phyloP scores from a whole-genome alignment of 2,329 filamentous ascomycete genomes.

The Myriangium duriaei region DNA sequence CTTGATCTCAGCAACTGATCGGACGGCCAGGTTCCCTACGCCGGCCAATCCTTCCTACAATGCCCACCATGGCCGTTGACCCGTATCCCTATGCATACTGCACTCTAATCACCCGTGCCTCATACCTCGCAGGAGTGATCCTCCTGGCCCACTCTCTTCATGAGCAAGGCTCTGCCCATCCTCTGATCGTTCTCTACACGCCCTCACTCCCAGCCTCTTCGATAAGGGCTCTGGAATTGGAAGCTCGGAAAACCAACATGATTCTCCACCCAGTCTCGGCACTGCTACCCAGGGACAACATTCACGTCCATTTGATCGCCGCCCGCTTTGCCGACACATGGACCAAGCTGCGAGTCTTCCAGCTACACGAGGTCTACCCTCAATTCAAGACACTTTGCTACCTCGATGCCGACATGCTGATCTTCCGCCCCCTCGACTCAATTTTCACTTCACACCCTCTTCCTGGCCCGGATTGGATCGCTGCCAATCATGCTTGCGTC shows the following conservation, averaged over 20 bases:
- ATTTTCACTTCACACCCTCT: slow-evolving; percentile 31
- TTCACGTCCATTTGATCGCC: slow-evolving; percentile 32
- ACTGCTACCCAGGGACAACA: slow-evolving; percentile 27
- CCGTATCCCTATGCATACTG: slow-evolving; percentile 30
- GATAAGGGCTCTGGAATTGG: slow-evolving; percentile 30
- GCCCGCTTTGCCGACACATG: slow-evolving; percentile 42
- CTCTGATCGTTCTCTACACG: slow-evolving; percentile 40
- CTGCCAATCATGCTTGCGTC: slow-evolving; percentile 39
- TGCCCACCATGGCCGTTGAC: neutral
- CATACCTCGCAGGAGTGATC: slow-evolving; percentile 40
- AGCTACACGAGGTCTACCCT: slow-evolving; percentile 23
- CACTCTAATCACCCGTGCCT: slow-evolving; percentile 39
- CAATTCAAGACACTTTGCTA: slow-evolving; percentile 33
- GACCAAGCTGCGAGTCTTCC: slow-evolving; percentile 44
- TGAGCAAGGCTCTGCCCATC: slow-evolving; percentile 33
- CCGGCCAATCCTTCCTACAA: neutral
- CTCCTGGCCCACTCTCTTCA: slow-evolving; percentile 38
- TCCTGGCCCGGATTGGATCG: slow-evolving; percentile 29
- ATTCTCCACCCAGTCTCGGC: slow-evolving; percentile 28
- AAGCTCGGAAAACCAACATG: slow-evolving; percentile 30
- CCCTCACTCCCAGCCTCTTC: slow-evolving; percentile 28
- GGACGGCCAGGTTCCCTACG: too few relatives aligned
- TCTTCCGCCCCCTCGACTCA: slow-evolving; percentile 32
- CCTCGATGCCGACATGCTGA: slow-evolving; percentile 41
- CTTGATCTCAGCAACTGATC: neutral